Conservation (phyloP, 1,139 yeast genomes). For the Nakaseomyces bracarensis region DNA sequence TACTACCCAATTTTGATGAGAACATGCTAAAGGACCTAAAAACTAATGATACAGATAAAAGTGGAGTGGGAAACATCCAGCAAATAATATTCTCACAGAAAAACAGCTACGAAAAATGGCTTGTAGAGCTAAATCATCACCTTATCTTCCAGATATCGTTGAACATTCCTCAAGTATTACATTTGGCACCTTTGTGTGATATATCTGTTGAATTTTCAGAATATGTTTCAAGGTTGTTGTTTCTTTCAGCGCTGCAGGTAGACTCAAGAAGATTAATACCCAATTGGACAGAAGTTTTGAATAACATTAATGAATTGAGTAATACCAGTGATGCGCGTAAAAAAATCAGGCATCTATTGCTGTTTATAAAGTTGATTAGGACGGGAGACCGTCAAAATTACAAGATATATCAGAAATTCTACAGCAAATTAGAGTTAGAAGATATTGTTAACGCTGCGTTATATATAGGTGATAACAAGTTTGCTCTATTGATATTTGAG, state of each 20-base stretch:
- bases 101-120: slow-evolving; percentile 1
- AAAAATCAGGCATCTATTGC: slow-evolving; percentile 34
- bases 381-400: slow-evolving; percentile 36
- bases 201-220: slow-evolving; percentile 10
- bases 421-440: slow-evolving; percentile 33
- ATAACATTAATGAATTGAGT: slow-evolving; percentile 7
- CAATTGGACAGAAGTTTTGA: slow-evolving; percentile 12
- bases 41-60: slow-evolving; percentile 1
- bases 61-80: neutral
- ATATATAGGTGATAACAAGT: slow-evolving; percentile 34
- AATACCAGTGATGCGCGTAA: slow-evolving; percentile 18
- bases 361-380: slow-evolving; percentile 39
- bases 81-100: neutral
- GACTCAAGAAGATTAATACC: slow-evolving; percentile 13
- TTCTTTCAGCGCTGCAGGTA: slow-evolving; percentile 11
- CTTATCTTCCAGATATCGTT: slow-evolving; percentile 4
- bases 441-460: slow-evolving; percentile 36
- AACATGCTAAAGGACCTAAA: slow-evolving; percentile 9
- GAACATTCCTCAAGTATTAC: slow-evolving; percentile 7
- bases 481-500: slow-evolving; percentile 51
- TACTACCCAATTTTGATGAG: neutral
- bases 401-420: slow-evolving; percentile 34
- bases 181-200: slow-evolving; percentile 8
- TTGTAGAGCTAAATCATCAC: neutral
- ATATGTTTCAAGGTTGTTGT: neutral